Conservation (phyloP, 2,329 filamentous ascomycete species). For the Aspergillus terreus region DNA sequence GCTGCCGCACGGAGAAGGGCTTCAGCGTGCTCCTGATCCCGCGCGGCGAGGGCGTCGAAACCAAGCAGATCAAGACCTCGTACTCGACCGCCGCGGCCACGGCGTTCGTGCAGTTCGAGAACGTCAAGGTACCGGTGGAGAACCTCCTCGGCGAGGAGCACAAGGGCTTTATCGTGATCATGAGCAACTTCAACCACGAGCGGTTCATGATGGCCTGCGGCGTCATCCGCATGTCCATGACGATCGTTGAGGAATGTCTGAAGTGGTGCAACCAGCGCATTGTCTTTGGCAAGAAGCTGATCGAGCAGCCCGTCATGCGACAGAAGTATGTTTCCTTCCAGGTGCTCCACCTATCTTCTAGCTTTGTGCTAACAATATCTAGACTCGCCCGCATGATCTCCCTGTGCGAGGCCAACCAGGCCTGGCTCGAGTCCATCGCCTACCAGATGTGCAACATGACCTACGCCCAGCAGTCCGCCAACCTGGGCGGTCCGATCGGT, state of each 20-base stretch:
- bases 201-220: constrained; percentile 71
- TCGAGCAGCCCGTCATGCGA: constrained; percentile 76
- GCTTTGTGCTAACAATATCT: neutral
- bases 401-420: constrained; percentile 74
- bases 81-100: constrained; percentile 79
- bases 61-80: constrained; percentile 60
- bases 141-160: constrained; percentile 78
- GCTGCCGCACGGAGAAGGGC: constrained; percentile 73
- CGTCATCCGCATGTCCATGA: constrained; percentile 62
- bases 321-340: constrained; percentile 58
- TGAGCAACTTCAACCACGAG: constrained; percentile 88
- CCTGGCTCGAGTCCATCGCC: constrained; percentile 79
- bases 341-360: neutral
- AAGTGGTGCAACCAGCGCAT: constrained; percentile 87
- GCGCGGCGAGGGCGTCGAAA: constrained; percentile 63
- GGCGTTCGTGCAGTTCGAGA: constrained; percentile 76
- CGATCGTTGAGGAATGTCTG: constrained; percentile 75
- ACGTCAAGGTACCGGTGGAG: constrained; percentile 77
- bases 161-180: constrained; percentile 79
- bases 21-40: constrained; percentile 74
- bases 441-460: constrained; percentile 87
- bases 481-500: constrained; percentile 76
- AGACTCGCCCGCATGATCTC: constrained; percentile 84
- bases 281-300: constrained; percentile 77
- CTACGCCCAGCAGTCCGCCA: constrained; percentile 70